Conservation (phyloP, 768 basidiomycete species). For the Termitomyces sp. region DNA sequence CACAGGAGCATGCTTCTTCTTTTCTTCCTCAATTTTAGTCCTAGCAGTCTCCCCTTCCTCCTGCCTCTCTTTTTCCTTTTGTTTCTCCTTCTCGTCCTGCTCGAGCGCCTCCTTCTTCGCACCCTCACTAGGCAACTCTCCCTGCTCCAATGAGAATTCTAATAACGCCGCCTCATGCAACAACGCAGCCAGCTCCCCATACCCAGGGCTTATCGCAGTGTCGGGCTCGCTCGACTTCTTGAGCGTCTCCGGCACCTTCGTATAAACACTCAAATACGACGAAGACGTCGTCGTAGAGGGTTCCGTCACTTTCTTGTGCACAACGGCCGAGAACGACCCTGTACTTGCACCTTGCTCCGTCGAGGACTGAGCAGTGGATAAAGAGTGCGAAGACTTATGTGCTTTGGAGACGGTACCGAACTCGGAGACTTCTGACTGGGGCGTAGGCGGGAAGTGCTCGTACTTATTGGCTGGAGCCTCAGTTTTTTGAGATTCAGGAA, state of each 20-base stretch:
- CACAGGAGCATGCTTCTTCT: conserved; percentile 17
- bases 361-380: conserved; percentile 17
- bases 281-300: conserved; percentile 18
- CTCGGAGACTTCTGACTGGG: conserved; percentile 21
- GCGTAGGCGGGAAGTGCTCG: conserved; percentile 35
- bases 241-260: conserved; percentile 30
- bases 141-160: conserved; percentile 49
- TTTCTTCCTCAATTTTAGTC: conserved; percentile 23
- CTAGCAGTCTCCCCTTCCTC: conserved; percentile 12
- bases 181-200: conserved; percentile 49
- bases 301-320: conserved; percentile 53
- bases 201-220: conserved; percentile 36
- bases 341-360: conserved; percentile 4
- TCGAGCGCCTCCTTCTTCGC: background rate
- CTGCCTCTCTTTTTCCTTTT: conserved; percentile 11
- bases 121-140: conserved; percentile 40
- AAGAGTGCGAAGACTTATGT: conserved; percentile 21
- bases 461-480: conserved; percentile 21
- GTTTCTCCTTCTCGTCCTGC: conserved; percentile 13
- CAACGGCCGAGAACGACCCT: conserved; percentile 50
- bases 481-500: conserved; percentile 23
- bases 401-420: conserved; percentile 23
- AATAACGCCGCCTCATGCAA: conserved; percentile 57
- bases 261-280: conserved; percentile 13
- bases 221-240: background rate